Evolutionary conservation across 768 basidiomycete genomes (phyloP).

Genomic region (Amanita pseudoporphyria): DNA sequence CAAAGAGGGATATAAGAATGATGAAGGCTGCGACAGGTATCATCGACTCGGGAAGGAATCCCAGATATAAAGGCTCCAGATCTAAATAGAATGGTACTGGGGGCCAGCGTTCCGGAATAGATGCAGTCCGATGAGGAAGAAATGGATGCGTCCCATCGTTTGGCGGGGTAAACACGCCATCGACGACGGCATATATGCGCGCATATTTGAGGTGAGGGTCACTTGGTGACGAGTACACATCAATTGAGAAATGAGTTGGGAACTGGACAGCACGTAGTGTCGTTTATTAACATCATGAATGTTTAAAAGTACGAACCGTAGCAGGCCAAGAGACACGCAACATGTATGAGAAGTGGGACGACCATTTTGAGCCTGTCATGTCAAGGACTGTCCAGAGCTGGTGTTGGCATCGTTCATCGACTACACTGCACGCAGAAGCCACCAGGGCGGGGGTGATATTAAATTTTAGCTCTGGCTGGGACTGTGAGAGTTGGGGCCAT

Average conservation of each 20-base stretch:
- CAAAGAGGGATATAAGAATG: constrained; percentile 16
- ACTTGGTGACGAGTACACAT: constrained; percentile 17
- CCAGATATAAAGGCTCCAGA: constrained; percentile 53
- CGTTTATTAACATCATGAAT: background rate
- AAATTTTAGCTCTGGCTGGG: background rate
- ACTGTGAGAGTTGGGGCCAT: background rate
- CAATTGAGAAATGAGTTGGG: constrained; percentile 34
- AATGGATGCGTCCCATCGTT: constrained; percentile 5
- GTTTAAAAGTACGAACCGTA: constrained; percentile 28
- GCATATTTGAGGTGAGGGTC: constrained; percentile 39
- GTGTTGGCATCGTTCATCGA: constrained; percentile 23
- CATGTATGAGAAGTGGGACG: constrained; percentile 33
- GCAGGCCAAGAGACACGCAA: constrained; percentile 49
- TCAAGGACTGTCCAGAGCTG: constrained; percentile 41
- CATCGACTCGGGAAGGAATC: constrained; percentile 48
- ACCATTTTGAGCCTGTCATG: constrained; percentile 32
- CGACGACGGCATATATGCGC: constrained; percentile 43
- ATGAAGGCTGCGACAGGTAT: constrained; percentile 24
- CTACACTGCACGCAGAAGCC: background rate
- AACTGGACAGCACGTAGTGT: constrained; percentile 18
- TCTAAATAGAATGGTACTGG: constrained; percentile 40
- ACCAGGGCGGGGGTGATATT: constrained; percentile 4
- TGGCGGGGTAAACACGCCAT: constrained; percentile 39
- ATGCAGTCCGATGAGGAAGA: constrained; percentile 8
- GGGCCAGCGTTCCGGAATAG: constrained; percentile 14